Percentiles rank a stretch among this genome's conserved stretches.
These are phyloP conservation scores for Starmerella stellata DNA, from an alignment of 805 yeast genomes.

Conservation along the genomic window DNA sequence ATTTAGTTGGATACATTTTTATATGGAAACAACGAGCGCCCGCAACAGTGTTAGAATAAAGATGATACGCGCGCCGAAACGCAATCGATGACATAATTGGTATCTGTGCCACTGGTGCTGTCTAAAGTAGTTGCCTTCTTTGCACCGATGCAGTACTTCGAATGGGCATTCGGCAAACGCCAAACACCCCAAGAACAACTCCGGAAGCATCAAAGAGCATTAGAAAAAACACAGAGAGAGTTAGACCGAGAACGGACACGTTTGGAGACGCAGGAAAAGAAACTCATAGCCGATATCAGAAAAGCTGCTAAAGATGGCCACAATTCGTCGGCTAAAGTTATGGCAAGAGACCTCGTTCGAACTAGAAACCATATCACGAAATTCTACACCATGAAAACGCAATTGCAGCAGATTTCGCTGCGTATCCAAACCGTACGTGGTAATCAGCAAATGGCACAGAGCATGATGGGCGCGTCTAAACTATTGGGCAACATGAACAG, in stretches of 20 bases:
- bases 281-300: conserved; percentile 66
- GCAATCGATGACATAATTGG: too few species aligned
- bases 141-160: conserved; percentile 45
- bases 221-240: conserved; percentile 88
- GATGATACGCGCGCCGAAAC: too few species aligned
- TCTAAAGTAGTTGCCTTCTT: too few species aligned
- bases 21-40: too few species aligned
- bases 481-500: conserved; percentile 73
- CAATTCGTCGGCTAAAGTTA: conserved; percentile 73
- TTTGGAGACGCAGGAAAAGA: conserved; percentile 82
- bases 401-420: conserved; percentile 80
- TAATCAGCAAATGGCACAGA: conserved; percentile 84
- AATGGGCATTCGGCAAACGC: conserved; percentile 91
- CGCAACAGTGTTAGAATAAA: too few species aligned
- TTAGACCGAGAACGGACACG: conserved; percentile 72
- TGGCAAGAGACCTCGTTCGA: conserved; percentile 86
- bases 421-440: conserved; percentile 84
- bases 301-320: conserved; percentile 84
- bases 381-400: conserved; percentile 85
- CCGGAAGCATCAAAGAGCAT: conserved; percentile 85
- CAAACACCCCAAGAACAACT: conserved; percentile 88
- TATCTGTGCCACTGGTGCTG: too few species aligned
- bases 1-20: too few species aligned
- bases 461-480: conserved; percentile 86
- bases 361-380: conserved; percentile 69